Base-by-base conservation (phyloP, 2,329 filamentous ascomycete species). In the Ramularia endophylla region DNA sequence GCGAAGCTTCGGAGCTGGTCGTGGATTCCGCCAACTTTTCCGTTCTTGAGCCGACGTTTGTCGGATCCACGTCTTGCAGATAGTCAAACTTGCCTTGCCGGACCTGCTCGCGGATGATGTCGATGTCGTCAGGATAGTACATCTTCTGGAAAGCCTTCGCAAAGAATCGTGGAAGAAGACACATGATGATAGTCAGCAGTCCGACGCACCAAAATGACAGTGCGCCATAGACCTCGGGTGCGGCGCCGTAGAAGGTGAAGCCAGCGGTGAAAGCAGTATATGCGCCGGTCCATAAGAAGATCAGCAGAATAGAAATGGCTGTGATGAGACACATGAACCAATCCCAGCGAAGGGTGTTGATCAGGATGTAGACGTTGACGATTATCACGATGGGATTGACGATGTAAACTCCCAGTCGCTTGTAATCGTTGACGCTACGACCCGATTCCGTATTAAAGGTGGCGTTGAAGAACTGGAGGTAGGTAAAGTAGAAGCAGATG, bases 301-400 rank as follows among this genome's bases (percentile, higher is more conserved):
- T 79, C 56, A 95, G 78, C 20, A 97, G 63, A 48, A 85, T 84
- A 66, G 88, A 95, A 63, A 97, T 76, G 17, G 68, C 67, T 38
- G 94, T 83, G 48, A 95, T 83, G 44, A 95, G 70, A 16, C 89
- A 66, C 67, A 94, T 94, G 57, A 98, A 73, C 90, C 90, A 98
- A 64, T 98, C 92, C 92, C 92, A 98, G 46, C 90, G 80, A 65
- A 95, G 97, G 1, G 86, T 94, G 67, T 98, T 98, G 69, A 97
- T 81, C 51, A 98, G 72, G 53, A 98, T 87, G 69, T 97, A 98
- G 44, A 83, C 70, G 65, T 98, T 98, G 71, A 95, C 94, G 29
- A 87, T 83, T 53, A 94, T 69, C 44, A 98, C 82, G 5, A 87
- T 81, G 11, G 86, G 85, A 43, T 86, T 87, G 3, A 82, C 88